Evolutionary conservation across 2,329 filamentous ascomycete genomes (phyloP), one percentile per base, ranked within the genome.

Genomic region (Trichophyton simii): DNA sequence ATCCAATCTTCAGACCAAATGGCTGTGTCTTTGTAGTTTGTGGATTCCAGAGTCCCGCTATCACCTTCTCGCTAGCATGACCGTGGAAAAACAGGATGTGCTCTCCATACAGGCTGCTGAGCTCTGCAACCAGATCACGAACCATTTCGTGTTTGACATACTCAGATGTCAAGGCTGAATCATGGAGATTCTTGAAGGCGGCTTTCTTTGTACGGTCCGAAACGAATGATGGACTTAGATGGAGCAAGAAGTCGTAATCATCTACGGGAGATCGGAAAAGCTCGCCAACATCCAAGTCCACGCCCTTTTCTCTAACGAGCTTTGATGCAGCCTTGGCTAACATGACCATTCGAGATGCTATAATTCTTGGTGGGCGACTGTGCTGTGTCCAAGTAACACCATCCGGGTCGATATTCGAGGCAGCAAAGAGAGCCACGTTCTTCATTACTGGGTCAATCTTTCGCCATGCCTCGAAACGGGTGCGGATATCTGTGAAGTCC

Each of bases 401-500:
- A 41, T 87, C 87, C 3, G 78, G 75, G 67, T 96, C 91, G 65
- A 88, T 78, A 60, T 88, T 87, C 0, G 89, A 91, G 1, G 90
- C 90, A 3, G 87, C 87, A 68, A 96, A 88, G 44, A 97, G 77
- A 18, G 87, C 86, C 2, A 89, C 83, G 64, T 85, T 85, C 74
- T 94, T 95, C 85, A 97, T 88, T 60, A 82, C 84, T 0, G 91
- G 91, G 69, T 99, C 94, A 60, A 94, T 85, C 66, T 87, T 89
- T 62, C 94, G 83, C 89, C 90, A 95, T 13, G 87, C 86, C 64
- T 89, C 84, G 62, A 97, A 86, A 20, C 87, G 84, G 3, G 85
- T 88, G 42, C 80, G 80, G 65, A 94, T 85, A 2, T 79, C 77
- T 36, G 82, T 76, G 9, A 87, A 79, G 34, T 87, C 83, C 9